Percentiles rank a stretch among this genome's conserved stretches.
phyloP scores from a whole-genome alignment of 345 rosid genomes.

The Leavenworthia alabamica region DNA sequence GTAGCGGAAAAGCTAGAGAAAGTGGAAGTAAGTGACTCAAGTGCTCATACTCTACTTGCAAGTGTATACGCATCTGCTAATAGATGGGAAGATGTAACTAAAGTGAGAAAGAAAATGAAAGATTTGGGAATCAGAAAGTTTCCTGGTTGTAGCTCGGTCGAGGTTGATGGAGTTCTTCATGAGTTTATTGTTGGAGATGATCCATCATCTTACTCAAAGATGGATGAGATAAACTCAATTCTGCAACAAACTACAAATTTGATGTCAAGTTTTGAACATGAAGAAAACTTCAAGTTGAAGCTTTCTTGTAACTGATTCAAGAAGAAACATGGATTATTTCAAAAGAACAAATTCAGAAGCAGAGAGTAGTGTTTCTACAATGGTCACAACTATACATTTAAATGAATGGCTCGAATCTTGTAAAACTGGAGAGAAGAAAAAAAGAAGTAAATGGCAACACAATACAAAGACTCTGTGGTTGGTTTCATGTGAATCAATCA shows the following conservation, averaged over 20 bases:
- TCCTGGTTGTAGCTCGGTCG: slow-evolving; percentile 73
- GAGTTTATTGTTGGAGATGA: slow-evolving; percentile 51
- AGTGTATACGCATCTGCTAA: slow-evolving; percentile 57
- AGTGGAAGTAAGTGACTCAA: slow-evolving; percentile 46
- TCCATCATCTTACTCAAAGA: slow-evolving; percentile 34
- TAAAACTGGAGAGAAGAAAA: background rate
- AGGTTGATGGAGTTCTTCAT: slow-evolving; percentile 42
- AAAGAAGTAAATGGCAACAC: slow-evolving; percentile 3
- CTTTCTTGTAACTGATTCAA: background rate
- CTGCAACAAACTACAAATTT: slow-evolving; percentile 30
- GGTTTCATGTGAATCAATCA: slow-evolving; percentile 41
- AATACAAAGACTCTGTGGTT: slow-evolving; percentile 5
- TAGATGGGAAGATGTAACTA: slow-evolving; percentile 70
- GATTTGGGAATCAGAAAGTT: slow-evolving; percentile 57
- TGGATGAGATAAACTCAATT: slow-evolving; percentile 35
- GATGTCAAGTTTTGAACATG: slow-evolving; percentile 24
- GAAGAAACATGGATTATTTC: slow-evolving; percentile 12
- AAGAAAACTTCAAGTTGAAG: slow-evolving; percentile 4
- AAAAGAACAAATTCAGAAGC: slow-evolving; percentile 13
- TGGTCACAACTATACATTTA: slow-evolving; percentile 20
- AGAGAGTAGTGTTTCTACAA: slow-evolving; percentile 21
- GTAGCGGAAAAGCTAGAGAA: slow-evolving; percentile 39
- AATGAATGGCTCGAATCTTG: slow-evolving; percentile 24
- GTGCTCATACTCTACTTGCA: slow-evolving; percentile 58
- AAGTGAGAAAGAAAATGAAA: slow-evolving; percentile 67